These are phyloP conservation scores for Penicillium sp. DNA, from an alignment of 2,329 filamentous ascomycete genomes.

Conservation along the genomic window DNA sequence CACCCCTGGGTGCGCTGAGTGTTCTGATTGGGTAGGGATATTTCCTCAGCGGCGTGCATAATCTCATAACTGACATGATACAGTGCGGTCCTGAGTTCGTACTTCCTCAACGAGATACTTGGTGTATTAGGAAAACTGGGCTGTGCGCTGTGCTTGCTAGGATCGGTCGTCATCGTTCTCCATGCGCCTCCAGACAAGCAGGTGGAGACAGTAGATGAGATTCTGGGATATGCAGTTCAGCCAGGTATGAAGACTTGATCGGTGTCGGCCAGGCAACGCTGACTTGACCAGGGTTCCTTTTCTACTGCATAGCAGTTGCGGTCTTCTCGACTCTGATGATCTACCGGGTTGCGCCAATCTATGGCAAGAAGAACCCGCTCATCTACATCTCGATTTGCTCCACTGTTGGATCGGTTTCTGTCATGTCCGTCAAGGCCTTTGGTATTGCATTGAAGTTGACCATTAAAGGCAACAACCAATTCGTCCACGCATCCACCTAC, in stretches of 20 bases:
- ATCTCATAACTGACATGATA: slow-evolving; percentile 22
- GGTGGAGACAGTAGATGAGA: slow-evolving; percentile 86
- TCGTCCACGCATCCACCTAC: slow-evolving; percentile 90
- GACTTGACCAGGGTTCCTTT: slow-evolving; percentile 69
- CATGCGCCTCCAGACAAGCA: slow-evolving; percentile 94
- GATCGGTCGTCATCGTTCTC: slow-evolving; percentile 94
- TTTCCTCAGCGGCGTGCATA: not conserved
- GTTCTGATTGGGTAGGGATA: slow-evolving; percentile 73
- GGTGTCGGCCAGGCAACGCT: not conserved
- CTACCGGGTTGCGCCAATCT: slow-evolving; percentile 82
- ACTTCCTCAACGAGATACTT: slow-evolving; percentile 86
- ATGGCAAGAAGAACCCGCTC: slow-evolving; percentile 93
- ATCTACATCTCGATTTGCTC: slow-evolving; percentile 98
- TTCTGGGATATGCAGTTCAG: slow-evolving; percentile 83
- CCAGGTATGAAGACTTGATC: slow-evolving; percentile 61
- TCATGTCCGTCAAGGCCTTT: slow-evolving; percentile 99
- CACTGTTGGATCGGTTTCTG: slow-evolving; percentile 91
- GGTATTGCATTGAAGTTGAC: slow-evolving; percentile 97
- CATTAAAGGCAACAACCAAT: slow-evolving; percentile 89
- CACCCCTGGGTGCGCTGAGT: slow-evolving; percentile 86
- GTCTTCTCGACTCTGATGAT: slow-evolving; percentile 92
- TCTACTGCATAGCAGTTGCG: slow-evolving; percentile 77
- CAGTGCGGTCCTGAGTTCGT: slow-evolving; percentile 85
- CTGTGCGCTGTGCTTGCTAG: slow-evolving; percentile 93
- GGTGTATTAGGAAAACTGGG: slow-evolving; percentile 91